These are phyloP conservation scores for Ophiosphaerella narmari DNA, from an alignment of 2,329 filamentous ascomycete species.

Conservation along the genomic window DNA sequence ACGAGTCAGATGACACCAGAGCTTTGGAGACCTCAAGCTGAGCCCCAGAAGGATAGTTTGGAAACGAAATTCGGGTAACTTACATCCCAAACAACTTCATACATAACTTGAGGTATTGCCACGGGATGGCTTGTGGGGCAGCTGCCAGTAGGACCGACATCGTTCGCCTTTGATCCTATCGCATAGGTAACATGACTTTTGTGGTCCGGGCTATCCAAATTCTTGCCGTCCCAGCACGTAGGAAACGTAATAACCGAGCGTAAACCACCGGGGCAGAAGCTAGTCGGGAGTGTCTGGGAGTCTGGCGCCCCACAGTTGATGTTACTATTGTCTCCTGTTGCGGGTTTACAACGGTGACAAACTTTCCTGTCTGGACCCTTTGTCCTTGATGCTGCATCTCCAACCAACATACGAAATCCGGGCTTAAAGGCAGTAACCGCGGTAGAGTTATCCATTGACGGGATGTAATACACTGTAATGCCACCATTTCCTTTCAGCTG, in stretches of 20 bases:
- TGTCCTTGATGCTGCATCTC: conserved; percentile 39
- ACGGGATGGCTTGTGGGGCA: conserved; percentile 34
- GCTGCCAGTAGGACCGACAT: conserved; percentile 33
- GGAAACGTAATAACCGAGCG: conserved; percentile 72
- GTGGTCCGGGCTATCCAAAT: conserved; percentile 63
- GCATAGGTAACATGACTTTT: conserved; percentile 65
- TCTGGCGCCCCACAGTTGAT: conserved; percentile 31
- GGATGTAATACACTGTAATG: conserved; percentile 37
- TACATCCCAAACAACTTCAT: conserved; percentile 38
- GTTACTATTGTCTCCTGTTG: conserved; percentile 21
- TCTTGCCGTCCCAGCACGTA: conserved; percentile 70
- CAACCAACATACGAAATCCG: conserved; percentile 53
- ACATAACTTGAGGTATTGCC: conserved; percentile 37
- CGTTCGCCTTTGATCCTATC: conserved; percentile 16
- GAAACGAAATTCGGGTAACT: conserved; percentile 1
- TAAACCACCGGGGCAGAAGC: conserved; percentile 60
- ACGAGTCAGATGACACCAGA: too few species aligned
- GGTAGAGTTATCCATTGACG: conserved; percentile 13
- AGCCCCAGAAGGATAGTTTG: too few species aligned
- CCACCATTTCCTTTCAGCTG: conserved; percentile 26
- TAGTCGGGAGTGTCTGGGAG: conserved; percentile 19
- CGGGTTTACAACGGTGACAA: conserved; percentile 33
- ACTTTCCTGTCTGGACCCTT: conserved; percentile 17
- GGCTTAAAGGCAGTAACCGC: conserved; percentile 67
- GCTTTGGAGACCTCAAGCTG: too few species aligned